Base-by-base conservation (phyloP, 495 filamentous ascomycete genomes). In the Penicillium ochrochloron region DNA sequence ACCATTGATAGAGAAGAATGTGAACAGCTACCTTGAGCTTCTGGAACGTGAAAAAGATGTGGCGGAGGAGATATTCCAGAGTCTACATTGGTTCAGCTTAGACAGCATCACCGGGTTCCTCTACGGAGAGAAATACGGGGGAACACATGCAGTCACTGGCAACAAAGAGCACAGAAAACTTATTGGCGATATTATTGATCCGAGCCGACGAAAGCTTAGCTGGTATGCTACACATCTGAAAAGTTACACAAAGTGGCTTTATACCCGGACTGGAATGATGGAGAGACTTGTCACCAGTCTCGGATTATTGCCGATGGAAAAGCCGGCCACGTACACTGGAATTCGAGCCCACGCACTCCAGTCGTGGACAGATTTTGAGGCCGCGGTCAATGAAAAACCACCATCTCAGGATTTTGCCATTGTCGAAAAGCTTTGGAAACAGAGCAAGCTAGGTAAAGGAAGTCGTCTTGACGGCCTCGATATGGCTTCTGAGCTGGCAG, bases 31-130 rank as follows among this genome's bases (percentile, higher is more conserved):
- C 56, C 48, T 79, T 52, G 57, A 73, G 0, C 59, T 80, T 5
- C 35, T 77, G 2, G 70, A 74, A n/a, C 41, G 41, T 10, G 71
- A 78, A 12, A 42, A 58, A 35, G 52, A 63, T 11, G 23, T 37
- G 34, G 66, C 64, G 1, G 69, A 64, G 7, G 76, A 80, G 46
- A 73, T 76, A 6, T 78, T 79, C 54, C 50, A 53, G 2, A 76
- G 65, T 27, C 62, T 82, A 14, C 78, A 82, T 59, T 82, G 71
- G 59, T 80, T 76, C 56, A 73, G 73, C 39, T 59, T 82, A 29
- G 78, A 82, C 57, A 75, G 52, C 35, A 78, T 82, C 29, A 79
- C 79, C 37, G 58, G 50, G 1, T 62, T 68, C 17, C 42, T 68
- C 2, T 68, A 62, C 17, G 34, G 53, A 35, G 53, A 56, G 1